phyloP scores from a whole-genome alignment of 148 eudicot genomes.

The Amaranthus hypochondriacus region DNA sequence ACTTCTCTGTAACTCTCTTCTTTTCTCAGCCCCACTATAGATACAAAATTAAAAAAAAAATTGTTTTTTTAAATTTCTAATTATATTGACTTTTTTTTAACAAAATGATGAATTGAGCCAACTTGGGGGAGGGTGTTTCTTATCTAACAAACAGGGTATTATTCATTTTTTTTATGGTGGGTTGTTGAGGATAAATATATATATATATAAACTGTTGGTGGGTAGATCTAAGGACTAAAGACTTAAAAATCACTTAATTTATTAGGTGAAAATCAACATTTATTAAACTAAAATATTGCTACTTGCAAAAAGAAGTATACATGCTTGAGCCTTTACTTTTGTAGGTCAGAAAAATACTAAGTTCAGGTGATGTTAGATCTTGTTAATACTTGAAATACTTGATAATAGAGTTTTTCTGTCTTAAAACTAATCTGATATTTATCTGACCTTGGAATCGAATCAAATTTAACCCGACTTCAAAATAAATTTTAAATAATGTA shows the following conservation, averaged over 20 bases:
- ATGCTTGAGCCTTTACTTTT: constrained; percentile 29
- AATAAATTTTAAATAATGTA: no score
- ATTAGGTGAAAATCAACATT: neutral
- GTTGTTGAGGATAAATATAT: neutral
- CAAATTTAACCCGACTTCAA: no score
- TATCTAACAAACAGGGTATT: no score
- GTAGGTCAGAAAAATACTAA: constrained; percentile 14
- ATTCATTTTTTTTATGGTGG: neutral
- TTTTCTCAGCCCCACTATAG: no score
- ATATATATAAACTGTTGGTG: neutral
- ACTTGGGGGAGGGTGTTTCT: no score
- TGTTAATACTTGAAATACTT: neutral
- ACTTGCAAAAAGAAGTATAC: constrained; percentile 7
- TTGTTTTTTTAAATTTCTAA: no score
- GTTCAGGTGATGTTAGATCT: constrained; percentile 1
- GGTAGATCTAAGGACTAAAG: constrained; percentile 17
- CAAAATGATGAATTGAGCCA: no score
- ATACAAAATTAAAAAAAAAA: no score
- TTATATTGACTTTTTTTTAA: no score
- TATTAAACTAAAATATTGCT: neutral
- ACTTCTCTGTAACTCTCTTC: no score
- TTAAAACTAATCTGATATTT: no score
- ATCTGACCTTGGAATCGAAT: no score
- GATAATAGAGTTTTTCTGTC: neutral
- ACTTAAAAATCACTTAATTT: neutral